A percentile compares a stretch with the other conserved stretches of the same genome.
Conservation (phyloP, 2,329 filamentous ascomycete genomes). For the Kalaharituber pfeilii region DNA sequence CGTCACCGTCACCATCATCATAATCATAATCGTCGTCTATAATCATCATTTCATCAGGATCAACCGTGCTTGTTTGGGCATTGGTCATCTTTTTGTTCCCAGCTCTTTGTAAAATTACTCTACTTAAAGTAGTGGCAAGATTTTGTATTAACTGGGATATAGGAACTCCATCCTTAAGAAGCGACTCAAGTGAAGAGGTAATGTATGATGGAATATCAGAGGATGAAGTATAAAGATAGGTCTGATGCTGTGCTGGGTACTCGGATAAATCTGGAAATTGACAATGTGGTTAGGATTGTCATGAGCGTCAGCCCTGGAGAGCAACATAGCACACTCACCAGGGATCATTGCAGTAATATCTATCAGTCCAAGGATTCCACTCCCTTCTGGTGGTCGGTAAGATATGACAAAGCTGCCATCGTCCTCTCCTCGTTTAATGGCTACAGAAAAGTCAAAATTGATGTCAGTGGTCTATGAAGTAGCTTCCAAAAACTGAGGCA, state of each 20-base stretch:
- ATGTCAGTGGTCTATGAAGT: not conserved
- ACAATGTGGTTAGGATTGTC: too few relatives aligned
- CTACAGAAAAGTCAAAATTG: constrained; percentile 1
- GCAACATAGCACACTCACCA: not conserved
- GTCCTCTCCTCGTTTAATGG: constrained; percentile 45
- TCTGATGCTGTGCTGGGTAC: constrained; percentile 42
- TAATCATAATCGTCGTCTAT: constrained; percentile 26
- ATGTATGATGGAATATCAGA: constrained; percentile 32
- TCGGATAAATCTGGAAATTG: constrained; percentile 36
- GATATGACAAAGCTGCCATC: constrained; percentile 55
- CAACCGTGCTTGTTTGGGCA: not conserved
- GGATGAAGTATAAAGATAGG: constrained; percentile 37
- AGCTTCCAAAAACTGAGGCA: too few relatives aligned
- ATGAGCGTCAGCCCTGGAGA: too few relatives aligned
- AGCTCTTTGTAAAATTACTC: not conserved
- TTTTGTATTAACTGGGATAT: not conserved
- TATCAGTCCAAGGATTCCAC: constrained; percentile 4
- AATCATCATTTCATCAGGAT: constrained; percentile 25
- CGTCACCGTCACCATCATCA: constrained; percentile 28
- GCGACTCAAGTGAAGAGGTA: constrained; percentile 24
- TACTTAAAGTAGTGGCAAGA: not conserved
- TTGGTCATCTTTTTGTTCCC: not conserved
- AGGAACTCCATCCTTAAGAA: constrained; percentile 8
- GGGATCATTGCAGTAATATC: constrained; percentile 2
- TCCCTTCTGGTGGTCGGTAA: constrained; percentile 28